Percentiles rank a stretch among this genome's conserved stretches.
phyloP scores from a whole-genome alignment of 2,329 filamentous ascomycete genomes.

The Aspergillus puulaauensis region DNA sequence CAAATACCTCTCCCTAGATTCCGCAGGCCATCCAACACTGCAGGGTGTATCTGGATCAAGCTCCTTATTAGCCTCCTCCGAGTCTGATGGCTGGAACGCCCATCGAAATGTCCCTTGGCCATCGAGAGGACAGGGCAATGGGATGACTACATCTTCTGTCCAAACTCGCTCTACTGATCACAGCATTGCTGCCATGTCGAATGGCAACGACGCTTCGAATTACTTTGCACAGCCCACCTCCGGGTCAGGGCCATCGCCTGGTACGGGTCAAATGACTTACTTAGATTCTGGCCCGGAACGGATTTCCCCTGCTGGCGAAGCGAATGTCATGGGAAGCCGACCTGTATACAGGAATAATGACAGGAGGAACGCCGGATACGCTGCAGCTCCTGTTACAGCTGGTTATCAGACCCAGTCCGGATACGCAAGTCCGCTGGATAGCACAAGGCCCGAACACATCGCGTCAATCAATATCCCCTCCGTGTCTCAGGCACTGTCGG shows the following conservation, averaged over 20 bases:
- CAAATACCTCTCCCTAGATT: slow-evolving; percentile 21
- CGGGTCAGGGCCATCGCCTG: slow-evolving; percentile 40
- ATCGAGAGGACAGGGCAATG: slow-evolving; percentile 45
- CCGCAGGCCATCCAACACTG: slow-evolving; percentile 29
- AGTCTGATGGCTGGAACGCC: slow-evolving; percentile 63
- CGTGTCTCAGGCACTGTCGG: slow-evolving; percentile 28
- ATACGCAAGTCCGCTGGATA: slow-evolving; percentile 29
- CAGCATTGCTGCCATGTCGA: slow-evolving; percentile 38
- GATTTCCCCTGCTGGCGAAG: slow-evolving; percentile 36
- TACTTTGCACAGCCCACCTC: slow-evolving; percentile 50
- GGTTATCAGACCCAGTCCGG: slow-evolving; percentile 32
- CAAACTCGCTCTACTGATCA: slow-evolving; percentile 53
- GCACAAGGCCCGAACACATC: slow-evolving; percentile 29
- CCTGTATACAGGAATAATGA: slow-evolving; percentile 35
- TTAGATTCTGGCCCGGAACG: slow-evolving; percentile 32
- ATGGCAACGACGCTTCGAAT: slow-evolving; percentile 45
- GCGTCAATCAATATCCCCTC: slow-evolving; percentile 28
- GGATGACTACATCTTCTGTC: slow-evolving; percentile 59
- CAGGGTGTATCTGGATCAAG: slow-evolving; percentile 67
- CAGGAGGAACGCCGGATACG: slow-evolving; percentile 34
- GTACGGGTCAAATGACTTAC: slow-evolving; percentile 31
- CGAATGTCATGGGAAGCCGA: slow-evolving; percentile 30
- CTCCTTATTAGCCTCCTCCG: slow-evolving; percentile 67
- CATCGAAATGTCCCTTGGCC: slow-evolving; percentile 60
- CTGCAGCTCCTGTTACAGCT: slow-evolving; percentile 29